Percentiles rank a stretch among this genome's conserved stretches.
Evolutionary conservation across 2,329 filamentous ascomycete genomes (phyloP).

Genomic region (Penicillium palitans): DNA sequence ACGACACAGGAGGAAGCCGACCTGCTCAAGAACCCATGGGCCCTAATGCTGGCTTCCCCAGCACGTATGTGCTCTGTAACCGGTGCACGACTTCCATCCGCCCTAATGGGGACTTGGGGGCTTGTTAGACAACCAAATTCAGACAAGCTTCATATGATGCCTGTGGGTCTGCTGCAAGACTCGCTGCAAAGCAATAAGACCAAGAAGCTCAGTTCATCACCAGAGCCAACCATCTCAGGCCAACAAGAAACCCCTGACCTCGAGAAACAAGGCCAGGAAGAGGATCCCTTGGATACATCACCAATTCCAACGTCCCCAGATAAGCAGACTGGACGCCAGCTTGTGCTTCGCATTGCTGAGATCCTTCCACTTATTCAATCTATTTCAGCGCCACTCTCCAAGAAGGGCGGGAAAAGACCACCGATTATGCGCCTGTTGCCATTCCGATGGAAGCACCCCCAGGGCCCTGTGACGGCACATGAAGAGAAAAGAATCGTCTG

Average conservation of each 20-base stretch:
- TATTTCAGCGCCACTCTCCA: constrained; percentile 18
- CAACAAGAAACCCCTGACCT: neutral
- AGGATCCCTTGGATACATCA: no score
- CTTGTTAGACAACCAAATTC: constrained; percentile 34
- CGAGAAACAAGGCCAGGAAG: neutral
- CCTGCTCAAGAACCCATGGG: constrained; percentile 44
- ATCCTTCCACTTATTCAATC: constrained; percentile 28
- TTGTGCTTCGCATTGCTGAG: constrained; percentile 31
- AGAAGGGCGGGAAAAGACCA: constrained; percentile 13
- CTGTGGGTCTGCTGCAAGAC: constrained; percentile 34
- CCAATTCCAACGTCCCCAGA: neutral
- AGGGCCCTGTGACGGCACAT: constrained; percentile 27
- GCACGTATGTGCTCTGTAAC: constrained; percentile 38
- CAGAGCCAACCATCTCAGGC: neutral
- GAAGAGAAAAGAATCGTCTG: constrained; percentile 42
- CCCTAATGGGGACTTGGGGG: constrained; percentile 38
- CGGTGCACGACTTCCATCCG: constrained; percentile 34
- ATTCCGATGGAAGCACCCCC: constrained; percentile 37
- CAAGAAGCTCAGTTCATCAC: constrained; percentile 12
- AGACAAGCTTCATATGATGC: constrained; percentile 36
- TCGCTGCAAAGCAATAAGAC: constrained; percentile 22
- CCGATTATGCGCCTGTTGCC: constrained; percentile 32
- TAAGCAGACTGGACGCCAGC: constrained; percentile 14
- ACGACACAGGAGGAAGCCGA: constrained; percentile 28
- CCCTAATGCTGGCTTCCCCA: constrained; percentile 41